These are phyloP conservation scores for Neurospora sublineolata DNA, from an alignment of 495 filamentous ascomycete species.

Conservation along the genomic window DNA sequence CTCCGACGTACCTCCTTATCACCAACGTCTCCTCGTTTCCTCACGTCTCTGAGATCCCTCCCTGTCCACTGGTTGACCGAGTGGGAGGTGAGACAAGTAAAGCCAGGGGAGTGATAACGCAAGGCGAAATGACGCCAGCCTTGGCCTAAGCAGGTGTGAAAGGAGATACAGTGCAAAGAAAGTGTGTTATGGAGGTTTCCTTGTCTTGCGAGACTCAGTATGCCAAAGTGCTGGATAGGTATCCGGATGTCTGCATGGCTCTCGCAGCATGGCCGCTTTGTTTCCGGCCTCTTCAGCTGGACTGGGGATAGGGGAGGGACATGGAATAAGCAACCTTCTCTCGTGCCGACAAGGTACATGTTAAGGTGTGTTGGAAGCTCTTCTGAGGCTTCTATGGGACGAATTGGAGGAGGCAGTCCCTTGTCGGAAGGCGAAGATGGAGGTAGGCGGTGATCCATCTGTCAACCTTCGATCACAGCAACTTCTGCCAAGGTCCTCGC, in stretches of 20 bases:
- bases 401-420: not conserved
- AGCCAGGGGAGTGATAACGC: not conserved
- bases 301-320: not conserved
- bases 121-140: not conserved
- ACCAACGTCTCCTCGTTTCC: not conserved
- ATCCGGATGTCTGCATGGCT: not conserved
- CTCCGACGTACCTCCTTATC: not conserved
- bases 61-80: not conserved
- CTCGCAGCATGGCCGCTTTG: not conserved
- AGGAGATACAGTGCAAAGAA: not conserved
- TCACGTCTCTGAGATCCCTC: not conserved
- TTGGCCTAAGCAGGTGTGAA: not conserved
- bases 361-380: not conserved
- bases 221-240: not conserved
- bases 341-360: not conserved
- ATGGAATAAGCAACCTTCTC: not conserved
- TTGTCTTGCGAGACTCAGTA: not conserved
- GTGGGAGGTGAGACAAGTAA: not conserved
- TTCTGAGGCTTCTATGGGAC: not conserved
- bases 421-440: not conserved
- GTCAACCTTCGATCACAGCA: not conserved
- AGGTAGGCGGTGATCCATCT: not conserved
- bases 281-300: not conserved
- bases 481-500: not conserved
- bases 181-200: not conserved